A percentile compares a stretch with the other conserved stretches of the same genome.
phyloP scores from a whole-genome alignment of 2,329 filamentous ascomycete genomes.

The Nothomitra cinnamomea region DNA sequence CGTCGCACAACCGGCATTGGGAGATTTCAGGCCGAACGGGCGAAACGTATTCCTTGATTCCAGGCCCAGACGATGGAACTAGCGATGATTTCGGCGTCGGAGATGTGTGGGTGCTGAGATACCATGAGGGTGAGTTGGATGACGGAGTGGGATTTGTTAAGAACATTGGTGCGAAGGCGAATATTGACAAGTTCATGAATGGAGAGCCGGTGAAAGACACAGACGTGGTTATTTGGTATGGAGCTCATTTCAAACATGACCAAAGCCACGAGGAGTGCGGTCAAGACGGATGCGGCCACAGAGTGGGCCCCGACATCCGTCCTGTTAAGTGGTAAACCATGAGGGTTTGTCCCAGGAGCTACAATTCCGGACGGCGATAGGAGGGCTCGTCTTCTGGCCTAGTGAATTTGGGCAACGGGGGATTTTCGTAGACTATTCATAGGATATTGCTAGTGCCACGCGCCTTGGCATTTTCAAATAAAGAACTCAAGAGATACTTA shows the following conservation, averaged over 20 bases:
- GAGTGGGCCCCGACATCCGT: background rate
- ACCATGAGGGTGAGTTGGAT: background rate
- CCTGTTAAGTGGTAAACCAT: background rate
- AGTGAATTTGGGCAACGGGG: background rate
- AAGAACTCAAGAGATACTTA: too few species aligned
- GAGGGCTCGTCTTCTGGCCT: background rate
- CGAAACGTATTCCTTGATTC: background rate
- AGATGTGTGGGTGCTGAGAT: background rate
- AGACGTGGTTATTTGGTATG: background rate
- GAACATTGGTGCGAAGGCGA: background rate
- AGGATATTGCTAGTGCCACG: background rate
- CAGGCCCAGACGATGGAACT: background rate
- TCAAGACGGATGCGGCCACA: background rate
- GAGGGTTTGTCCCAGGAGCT: background rate
- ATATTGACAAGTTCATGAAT: constrained; percentile 1
- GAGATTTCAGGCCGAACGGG: background rate
- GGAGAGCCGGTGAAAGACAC: background rate
- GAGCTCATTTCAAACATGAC: background rate
- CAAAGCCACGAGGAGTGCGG: background rate
- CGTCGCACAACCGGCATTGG: background rate
- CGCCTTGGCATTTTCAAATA: too few species aligned
- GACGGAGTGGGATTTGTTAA: background rate
- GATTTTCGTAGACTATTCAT: background rate
- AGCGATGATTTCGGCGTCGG: background rate
- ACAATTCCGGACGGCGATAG: background rate